Evolutionary conservation across 1,139 yeast species (phyloP).

Genomic region (Saccharomyces pastorianus): DNA sequence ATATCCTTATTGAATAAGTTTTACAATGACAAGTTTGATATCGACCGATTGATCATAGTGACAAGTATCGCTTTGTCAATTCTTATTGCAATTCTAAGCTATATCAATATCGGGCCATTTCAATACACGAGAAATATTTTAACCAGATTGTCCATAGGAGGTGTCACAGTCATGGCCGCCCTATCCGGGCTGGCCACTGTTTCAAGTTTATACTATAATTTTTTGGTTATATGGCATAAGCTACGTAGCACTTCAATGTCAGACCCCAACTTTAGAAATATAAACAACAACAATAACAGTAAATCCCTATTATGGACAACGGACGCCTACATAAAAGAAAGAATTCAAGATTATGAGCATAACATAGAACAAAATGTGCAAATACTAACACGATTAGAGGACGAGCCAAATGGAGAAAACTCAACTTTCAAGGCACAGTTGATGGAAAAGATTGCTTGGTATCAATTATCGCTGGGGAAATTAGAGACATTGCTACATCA

Average conservation of each 20-base stretch:
- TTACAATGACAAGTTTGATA: constrained; percentile 24
- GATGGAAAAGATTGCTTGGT: constrained; percentile 23
- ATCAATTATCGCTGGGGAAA: constrained; percentile 22
- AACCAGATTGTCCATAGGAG: constrained; percentile 59
- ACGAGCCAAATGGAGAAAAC: constrained; percentile 9
- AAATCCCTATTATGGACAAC: constrained; percentile 22
- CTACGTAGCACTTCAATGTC: neutral
- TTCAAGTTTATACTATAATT: constrained; percentile 49
- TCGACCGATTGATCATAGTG: constrained; percentile 19
- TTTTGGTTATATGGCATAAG: constrained; percentile 8
- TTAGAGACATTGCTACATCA: constrained; percentile 16
- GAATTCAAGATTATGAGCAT: constrained; percentile 15
- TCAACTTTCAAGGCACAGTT: constrained; percentile 13
- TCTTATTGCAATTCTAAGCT: constrained; percentile 15
- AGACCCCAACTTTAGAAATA: neutral
- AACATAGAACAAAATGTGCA: constrained; percentile 15
- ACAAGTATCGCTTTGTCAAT: constrained; percentile 20
- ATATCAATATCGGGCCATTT: constrained; percentile 28
- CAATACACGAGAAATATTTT: constrained; percentile 37
- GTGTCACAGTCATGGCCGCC: constrained; percentile 63
- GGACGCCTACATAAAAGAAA: constrained; percentile 14
- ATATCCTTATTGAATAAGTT: constrained; percentile 31
- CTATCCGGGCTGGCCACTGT: constrained; percentile 71
- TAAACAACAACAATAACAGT: constrained; percentile 7
- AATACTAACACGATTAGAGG: constrained; percentile 12